Evolutionary conservation across 148 eudicot genomes (phyloP), one percentile per base, ranked within the genome.

Genomic region (Silene conica): DNA sequence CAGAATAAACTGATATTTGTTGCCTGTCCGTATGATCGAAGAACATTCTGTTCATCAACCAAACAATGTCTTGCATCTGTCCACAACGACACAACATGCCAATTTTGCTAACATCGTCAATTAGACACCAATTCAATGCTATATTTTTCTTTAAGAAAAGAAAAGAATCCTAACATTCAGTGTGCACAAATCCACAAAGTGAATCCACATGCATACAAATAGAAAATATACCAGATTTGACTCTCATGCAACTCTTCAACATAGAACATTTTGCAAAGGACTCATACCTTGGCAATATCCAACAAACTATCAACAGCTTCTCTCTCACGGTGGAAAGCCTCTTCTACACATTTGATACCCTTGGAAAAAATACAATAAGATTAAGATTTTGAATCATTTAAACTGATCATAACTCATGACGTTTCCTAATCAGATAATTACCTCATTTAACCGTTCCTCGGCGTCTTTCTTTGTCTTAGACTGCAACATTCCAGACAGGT

Each of bases 391-490:
- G 76, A 71, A 52, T 52, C 54, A 10, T 45, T 2, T 13, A 10
- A 67, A 59, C 72, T 10, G 50, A 6, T 50, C 14, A 52, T 52
- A 69, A 14, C 22, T 52, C 19, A 59, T 6, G 55, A 34, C 26
- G 26, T 56, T 67, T 26, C 16, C 43, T 54, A 79, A 73, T 56
- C 38, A 69, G 68, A 65, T 45, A 74, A 74, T 80, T 66, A 90
- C 97, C 97, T 90, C 98, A 72, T 31, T 84, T 74, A 95, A 70
- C 65, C 96, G 89, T 72, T 90, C 96, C 83, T 82, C 96, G 38
- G 99, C 99, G 84, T 95, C 99, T 86, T 85, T 88, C 87, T 95
- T 95, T 20, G 99, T 48, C 23, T 75, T 57, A 48, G 97, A 92
- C 99, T 95, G 93, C 84, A 82, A 74, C 23, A 67, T 70, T 56